Conservation (phyloP, 192 early-diverging fungal species). For the Coemansia sp. region DNA sequence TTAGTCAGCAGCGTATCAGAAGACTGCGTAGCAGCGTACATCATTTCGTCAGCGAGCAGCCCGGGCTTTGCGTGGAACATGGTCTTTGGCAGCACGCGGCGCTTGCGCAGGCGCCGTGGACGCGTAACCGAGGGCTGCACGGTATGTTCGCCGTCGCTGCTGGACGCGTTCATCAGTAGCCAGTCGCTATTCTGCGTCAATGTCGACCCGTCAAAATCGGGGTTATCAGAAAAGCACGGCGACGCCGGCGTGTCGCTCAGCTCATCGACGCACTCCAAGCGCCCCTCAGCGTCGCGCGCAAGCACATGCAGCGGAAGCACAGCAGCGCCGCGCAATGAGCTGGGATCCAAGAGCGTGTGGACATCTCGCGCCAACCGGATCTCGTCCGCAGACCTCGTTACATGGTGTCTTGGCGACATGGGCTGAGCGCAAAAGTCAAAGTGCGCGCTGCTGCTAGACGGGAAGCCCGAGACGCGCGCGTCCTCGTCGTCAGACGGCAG, state of each 20-base stretch:
- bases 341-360: slow-evolving; percentile 40
- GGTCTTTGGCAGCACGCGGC: slow-evolving; percentile 48
- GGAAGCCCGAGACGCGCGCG: slow-evolving; percentile 34
- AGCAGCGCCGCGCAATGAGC: slow-evolving; percentile 27
- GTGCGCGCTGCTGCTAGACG: slow-evolving; percentile 51
- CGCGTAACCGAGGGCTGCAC: slow-evolving; percentile 25
- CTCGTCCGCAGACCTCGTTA: slow-evolving; percentile 26
- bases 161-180: slow-evolving; percentile 52
- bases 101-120: slow-evolving; percentile 52
- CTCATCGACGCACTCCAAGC: slow-evolving; percentile 12
- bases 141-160: slow-evolving; percentile 36
- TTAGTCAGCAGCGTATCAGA: slow-evolving; percentile 30
- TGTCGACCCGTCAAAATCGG: slow-evolving; percentile 52
- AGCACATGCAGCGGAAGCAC: slow-evolving; percentile 45
- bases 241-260: slow-evolving; percentile 19
- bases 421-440: slow-evolving; percentile 41
- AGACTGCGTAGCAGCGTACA: slow-evolving; percentile 21
- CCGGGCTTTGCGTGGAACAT: slow-evolving; percentile 36
- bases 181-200: slow-evolving; percentile 55
- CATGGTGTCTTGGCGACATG: slow-evolving; percentile 34
- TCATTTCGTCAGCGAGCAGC: slow-evolving; percentile 12
- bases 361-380: slow-evolving; percentile 20
- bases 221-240: slow-evolving; percentile 23
- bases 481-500: slow-evolving; percentile 22
- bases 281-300: slow-evolving; percentile 22